Evolutionary conservation across 148 eudicot species (phyloP).

Genomic region (Fagopyrum homotropicum): DNA sequence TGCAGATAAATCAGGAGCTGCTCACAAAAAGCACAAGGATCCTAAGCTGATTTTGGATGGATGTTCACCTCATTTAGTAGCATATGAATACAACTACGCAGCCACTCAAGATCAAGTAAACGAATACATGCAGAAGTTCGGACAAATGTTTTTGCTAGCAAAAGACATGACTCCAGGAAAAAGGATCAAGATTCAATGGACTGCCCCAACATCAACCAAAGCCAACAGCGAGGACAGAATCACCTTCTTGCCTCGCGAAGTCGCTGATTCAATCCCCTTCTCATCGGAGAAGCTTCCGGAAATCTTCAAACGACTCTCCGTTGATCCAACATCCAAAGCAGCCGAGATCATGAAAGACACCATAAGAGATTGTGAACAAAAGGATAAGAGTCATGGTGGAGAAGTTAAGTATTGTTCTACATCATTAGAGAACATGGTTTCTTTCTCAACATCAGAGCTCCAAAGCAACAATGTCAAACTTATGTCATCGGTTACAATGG

Average conservation of each 20-base stretch:
- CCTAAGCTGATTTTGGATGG: slow-evolving; percentile 7
- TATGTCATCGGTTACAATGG: neutral
- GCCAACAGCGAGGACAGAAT: neutral
- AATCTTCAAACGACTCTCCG: neutral
- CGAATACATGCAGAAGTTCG: neutral
- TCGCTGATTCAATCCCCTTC: slow-evolving; percentile 7
- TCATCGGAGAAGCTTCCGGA: neutral
- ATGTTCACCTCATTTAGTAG: neutral
- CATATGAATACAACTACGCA: neutral
- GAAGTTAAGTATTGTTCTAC: neutral
- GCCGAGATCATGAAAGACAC: neutral
- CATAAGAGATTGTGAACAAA: neutral
- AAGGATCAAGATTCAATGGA: neutral
- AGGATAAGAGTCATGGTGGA: neutral
- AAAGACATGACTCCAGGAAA: slow-evolving; percentile 6
- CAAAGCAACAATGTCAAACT: neutral
- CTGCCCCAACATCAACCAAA: neutral
- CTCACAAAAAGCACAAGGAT: slow-evolving; percentile 1
- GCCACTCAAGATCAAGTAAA: neutral
- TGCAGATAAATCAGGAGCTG: neutral
- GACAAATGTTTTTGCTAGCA: neutral
- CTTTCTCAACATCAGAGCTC: slow-evolving; percentile 1
- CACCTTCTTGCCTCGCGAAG: slow-evolving; percentile 3
- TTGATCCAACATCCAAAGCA: neutral
- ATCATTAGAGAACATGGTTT: neutral